phyloP scores from a whole-genome alignment of 805 yeast genomes.

The Lipomyces mesembrius region DNA sequence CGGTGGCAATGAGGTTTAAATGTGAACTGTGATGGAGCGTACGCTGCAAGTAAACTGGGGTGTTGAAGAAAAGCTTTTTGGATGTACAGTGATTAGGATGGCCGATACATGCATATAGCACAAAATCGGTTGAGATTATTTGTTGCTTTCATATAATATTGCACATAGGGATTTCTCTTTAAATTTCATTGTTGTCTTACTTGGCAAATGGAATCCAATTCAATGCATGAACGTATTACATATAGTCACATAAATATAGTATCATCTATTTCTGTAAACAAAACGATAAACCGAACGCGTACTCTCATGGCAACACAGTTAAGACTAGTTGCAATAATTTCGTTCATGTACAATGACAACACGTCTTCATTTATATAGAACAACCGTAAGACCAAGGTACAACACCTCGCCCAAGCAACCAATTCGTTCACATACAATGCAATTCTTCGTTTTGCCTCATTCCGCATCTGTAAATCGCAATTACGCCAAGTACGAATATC shows the following conservation, averaged over 20 bases:
- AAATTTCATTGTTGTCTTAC: background rate
- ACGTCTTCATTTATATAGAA: background rate
- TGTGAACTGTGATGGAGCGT: background rate
- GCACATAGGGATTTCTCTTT: background rate
- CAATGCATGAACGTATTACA: background rate
- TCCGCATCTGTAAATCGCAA: background rate
- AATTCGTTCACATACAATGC: background rate
- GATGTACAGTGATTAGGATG: background rate
- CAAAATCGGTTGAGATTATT: background rate
- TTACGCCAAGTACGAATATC: slow-evolving; percentile 81
- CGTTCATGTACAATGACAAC: background rate
- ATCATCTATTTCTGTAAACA: background rate
- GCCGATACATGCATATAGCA: background rate
- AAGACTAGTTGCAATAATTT: background rate
- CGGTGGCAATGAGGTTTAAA: slow-evolving; percentile 1
- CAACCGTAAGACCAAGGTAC: background rate
- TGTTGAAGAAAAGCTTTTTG: background rate
- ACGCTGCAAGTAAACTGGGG: background rate
- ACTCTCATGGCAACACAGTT: background rate
- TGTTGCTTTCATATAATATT: background rate
- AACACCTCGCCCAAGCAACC: background rate
- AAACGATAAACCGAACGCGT: background rate
- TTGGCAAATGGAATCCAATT: background rate
- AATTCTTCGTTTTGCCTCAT: background rate
- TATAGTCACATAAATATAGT: background rate